Base-by-base conservation (phyloP, 225 moss, liverwort and hornwort genomes). In the Ulota crispa region DNA sequence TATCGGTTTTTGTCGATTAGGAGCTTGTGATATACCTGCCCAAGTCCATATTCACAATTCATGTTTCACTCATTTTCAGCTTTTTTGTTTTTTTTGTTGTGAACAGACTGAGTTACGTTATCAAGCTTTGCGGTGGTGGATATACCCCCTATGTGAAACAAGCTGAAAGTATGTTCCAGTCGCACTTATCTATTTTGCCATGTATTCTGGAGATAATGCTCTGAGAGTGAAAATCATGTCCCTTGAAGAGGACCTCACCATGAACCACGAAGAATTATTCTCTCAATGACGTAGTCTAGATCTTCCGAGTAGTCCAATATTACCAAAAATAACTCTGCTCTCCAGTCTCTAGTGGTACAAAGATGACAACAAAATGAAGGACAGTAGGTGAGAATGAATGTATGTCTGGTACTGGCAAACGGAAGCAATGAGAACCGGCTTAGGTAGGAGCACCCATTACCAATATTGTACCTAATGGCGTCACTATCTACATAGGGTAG, bases 71-170 rank as follows among this genome's bases (percentile, higher is more conserved):
- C 55, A 16, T 84, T 78, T 69, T 52, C 19, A 37, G 32, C 23
- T 54, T 68, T 76, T 13, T 4, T 45, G 15, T 31, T 64, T 73
- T 73, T n/a, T 79, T 55, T 45, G 13, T 75, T 77, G 42, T 39
- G 68, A 69, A 68, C 89, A 89, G 87, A 76, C 37, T 87, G 55
- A 78, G 78, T 71, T 89, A 80, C 76, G 59, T 88, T 73, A 74
- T 90, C 69, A 86, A 88, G 81, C 56, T 90, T 64, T 86, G 85
- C 23, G 79, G 90, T 67, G 79, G 79, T 34, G 85, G 85, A 84
- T 75, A 78, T 64, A 81, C 81, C 16, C 75, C 83, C 13, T 79
- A 47, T 39, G 60, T 88, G 15, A 72, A 88, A n/a, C 83, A 79
- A 86, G 85, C 87, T 27, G 87, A 90, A 84, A 85, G 87, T 90